A percentile compares a stretch with the other conserved stretches of the same genome.
Conservation (phyloP, 2,329 filamentous ascomycete genomes). For the Pestalotiopsis sp. region DNA sequence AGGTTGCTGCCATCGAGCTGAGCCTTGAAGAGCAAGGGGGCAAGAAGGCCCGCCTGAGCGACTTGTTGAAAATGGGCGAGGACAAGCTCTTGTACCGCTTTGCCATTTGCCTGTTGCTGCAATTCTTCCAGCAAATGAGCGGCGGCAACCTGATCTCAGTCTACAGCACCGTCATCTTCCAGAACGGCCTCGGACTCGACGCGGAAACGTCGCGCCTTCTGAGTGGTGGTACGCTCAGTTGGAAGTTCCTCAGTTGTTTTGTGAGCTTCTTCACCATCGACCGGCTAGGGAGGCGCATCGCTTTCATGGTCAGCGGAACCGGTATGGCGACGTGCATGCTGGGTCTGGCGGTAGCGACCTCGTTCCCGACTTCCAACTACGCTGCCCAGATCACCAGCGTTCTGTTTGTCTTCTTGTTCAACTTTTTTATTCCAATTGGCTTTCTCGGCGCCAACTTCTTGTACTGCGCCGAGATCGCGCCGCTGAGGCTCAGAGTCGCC, state of each 20-base stretch:
- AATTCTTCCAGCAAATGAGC: slow-evolving; percentile 54
- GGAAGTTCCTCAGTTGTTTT: slow-evolving; percentile 46
- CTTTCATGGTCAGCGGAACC: slow-evolving; percentile 54
- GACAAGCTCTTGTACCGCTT: slow-evolving; percentile 55
- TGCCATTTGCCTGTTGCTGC: slow-evolving; percentile 49
- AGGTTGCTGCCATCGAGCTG: slow-evolving; percentile 50
- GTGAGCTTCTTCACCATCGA: slow-evolving; percentile 54
- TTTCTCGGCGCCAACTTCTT: slow-evolving; percentile 64
- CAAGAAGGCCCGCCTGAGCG: slow-evolving; percentile 39
- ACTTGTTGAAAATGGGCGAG: slow-evolving; percentile 51
- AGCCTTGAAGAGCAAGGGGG: slow-evolving; percentile 46
- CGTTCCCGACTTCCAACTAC: slow-evolving; percentile 46
- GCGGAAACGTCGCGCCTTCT: slow-evolving; percentile 42
- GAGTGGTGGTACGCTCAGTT: slow-evolving; percentile 53
- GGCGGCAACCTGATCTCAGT: slow-evolving; percentile 52
- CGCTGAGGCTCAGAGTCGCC: slow-evolving; percentile 52
- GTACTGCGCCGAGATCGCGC: slow-evolving; percentile 62
- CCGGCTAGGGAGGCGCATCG: slow-evolving; percentile 49
- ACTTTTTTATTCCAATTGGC: slow-evolving; percentile 62
- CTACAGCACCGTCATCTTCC: slow-evolving; percentile 45
- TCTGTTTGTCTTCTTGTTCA: slow-evolving; percentile 62
- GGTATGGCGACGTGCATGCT: slow-evolving; percentile 61
- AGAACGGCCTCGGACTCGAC: slow-evolving; percentile 42
- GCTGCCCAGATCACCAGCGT: slow-evolving; percentile 53
- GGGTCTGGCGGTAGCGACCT: slow-evolving; percentile 54